Conservation (phyloP, 108 stramenopile species). For the Nitzschia putrida region DNA sequence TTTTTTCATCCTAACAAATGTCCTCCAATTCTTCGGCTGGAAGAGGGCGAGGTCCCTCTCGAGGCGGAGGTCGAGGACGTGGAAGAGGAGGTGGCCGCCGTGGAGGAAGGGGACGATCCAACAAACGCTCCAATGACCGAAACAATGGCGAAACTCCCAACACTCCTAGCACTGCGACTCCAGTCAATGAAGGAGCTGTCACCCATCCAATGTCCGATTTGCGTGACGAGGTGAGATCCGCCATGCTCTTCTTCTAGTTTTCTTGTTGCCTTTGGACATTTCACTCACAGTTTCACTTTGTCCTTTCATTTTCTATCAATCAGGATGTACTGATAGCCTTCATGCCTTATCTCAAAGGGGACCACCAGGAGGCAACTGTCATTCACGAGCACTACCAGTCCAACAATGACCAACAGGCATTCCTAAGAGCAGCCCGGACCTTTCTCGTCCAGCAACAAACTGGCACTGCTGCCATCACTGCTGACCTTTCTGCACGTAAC, state of each 20-base stretch:
- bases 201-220: slow-evolving; percentile 20
- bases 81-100: slow-evolving; percentile 35
- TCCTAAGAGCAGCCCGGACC: slow-evolving; percentile 56
- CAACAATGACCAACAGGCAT: slow-evolving; percentile 50
- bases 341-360: slow-evolving; percentile 65
- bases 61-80: slow-evolving; percentile 27
- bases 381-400: slow-evolving; percentile 71
- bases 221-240: slow-evolving; percentile 31
- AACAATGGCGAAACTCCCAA: slow-evolving; percentile 13
- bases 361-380: slow-evolving; percentile 51
- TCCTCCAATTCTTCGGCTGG: slow-evolving; percentile 7
- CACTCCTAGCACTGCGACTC: not conserved
- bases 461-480: not conserved
- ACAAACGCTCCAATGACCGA: slow-evolving; percentile 29
- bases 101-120: slow-evolving; percentile 39
- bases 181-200: slow-evolving; percentile 6
- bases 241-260: too few relatives aligned
- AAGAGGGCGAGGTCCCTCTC: slow-evolving; percentile 2
- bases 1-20: not conserved
- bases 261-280: too few relatives aligned
- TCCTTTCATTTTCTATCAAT: not conserved
- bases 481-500: not conserved
- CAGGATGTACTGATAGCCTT: slow-evolving; percentile 73
- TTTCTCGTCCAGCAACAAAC: slow-evolving; percentile 42
- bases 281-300: not conserved